Conservation (phyloP, 768 basidiomycete genomes). For the Boletus rubroflammeus region DNA sequence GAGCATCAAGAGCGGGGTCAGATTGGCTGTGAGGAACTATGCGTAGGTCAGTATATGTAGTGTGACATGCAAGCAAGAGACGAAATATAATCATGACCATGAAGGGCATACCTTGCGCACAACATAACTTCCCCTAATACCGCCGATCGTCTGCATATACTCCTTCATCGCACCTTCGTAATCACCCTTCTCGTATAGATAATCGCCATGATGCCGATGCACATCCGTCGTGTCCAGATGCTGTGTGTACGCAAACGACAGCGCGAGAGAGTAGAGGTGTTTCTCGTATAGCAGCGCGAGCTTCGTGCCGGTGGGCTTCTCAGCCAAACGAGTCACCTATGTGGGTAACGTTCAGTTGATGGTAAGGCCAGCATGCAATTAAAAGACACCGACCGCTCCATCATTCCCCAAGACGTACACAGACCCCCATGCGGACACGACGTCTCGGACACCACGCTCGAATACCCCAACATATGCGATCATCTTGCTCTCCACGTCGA, state of each 20-base stretch:
- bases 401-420: slow-evolving; percentile 78
- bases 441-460: slow-evolving; percentile 75
- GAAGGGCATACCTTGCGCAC: slow-evolving; percentile 75
- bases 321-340: slow-evolving; percentile 64
- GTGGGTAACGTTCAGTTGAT: background rate
- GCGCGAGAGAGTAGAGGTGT: slow-evolving; percentile 72
- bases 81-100: background rate
- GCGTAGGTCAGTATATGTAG: slow-evolving; percentile 1
- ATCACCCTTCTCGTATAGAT: slow-evolving; percentile 86
- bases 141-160: slow-evolving; percentile 86
- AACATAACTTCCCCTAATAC: slow-evolving; percentile 90
- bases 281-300: slow-evolving; percentile 82
- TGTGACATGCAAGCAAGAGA: background rate
- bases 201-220: slow-evolving; percentile 85
- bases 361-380: background rate
- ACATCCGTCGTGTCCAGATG: slow-evolving; percentile 85
- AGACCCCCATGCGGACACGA: slow-evolving; percentile 78
- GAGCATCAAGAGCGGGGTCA: slow-evolving; percentile 91
- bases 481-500: slow-evolving; percentile 90
- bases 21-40: slow-evolving; percentile 94
- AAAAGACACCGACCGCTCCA: slow-evolving; percentile 54
- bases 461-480: slow-evolving; percentile 82
- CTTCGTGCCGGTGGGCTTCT: slow-evolving; percentile 81
- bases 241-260: slow-evolving; percentile 80
- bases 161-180: slow-evolving; percentile 93